A percentile compares a stretch with the other conserved stretches of the same genome.
phyloP scores from a whole-genome alignment of 768 basidiomycete species.

The Symmetrospora coprosmae region DNA sequence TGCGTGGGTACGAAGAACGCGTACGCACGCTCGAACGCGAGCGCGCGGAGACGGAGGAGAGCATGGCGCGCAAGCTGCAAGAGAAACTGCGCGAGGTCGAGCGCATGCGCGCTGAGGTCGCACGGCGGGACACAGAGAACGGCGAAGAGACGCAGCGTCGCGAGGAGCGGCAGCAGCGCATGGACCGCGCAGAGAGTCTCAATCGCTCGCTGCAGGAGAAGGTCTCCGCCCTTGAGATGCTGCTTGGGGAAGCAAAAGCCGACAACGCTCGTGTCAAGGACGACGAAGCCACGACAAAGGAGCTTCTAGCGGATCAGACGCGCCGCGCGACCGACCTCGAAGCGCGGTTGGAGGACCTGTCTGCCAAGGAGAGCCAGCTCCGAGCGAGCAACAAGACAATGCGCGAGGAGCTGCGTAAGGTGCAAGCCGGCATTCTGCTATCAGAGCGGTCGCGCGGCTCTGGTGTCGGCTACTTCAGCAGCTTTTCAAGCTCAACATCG shows the following conservation, averaged over 20 bases:
- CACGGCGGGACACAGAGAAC: constrained; percentile 30
- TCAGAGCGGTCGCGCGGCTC: constrained; percentile 83
- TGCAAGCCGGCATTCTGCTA: constrained; percentile 80
- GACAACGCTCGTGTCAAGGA: constrained; percentile 44
- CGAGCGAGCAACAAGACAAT: constrained; percentile 71
- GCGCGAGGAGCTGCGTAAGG: constrained; percentile 85
- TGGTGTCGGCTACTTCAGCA: constrained; percentile 66
- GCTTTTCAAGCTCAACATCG: constrained; percentile 4
- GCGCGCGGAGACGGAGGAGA: constrained; percentile 68
- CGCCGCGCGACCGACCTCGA: constrained; percentile 47
- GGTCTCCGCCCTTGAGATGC: constrained; percentile 34
- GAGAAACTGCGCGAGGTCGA: constrained; percentile 33
- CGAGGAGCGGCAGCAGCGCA: constrained; percentile 53
- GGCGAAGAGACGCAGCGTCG: constrained; percentile 20
- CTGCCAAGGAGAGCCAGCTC: constrained; percentile 53
- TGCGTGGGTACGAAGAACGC: constrained; percentile 64
- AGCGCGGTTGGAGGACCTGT: constrained; percentile 54
- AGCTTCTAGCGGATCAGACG: constrained; percentile 44
- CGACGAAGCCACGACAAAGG: constrained; percentile 44
- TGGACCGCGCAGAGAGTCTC: constrained; percentile 45
- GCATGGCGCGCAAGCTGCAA: constrained; percentile 67
- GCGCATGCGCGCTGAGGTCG: constrained; percentile 27
- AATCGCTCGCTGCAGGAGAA: constrained; percentile 40
- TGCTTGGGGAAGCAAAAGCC: constrained; percentile 43
- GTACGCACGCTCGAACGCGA: constrained; percentile 60